These are phyloP conservation scores for Mucor mucedo DNA, from an alignment of 371 early-diverging fungal species.

Conservation along the genomic window DNA sequence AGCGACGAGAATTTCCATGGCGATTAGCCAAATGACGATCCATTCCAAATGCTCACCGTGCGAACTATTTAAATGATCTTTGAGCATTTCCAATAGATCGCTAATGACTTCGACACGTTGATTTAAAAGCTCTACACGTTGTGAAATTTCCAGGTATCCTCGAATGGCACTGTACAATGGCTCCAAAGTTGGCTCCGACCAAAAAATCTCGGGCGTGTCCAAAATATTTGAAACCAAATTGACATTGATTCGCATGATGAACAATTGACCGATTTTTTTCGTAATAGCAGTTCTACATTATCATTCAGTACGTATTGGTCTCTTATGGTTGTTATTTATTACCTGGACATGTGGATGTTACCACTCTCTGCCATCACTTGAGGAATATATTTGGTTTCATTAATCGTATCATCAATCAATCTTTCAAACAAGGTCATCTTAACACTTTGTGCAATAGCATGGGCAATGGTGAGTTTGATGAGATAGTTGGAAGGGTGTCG, in stretches of 20 bases:
- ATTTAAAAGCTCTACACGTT: conserved; percentile 58
- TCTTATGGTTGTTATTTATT: not conserved
- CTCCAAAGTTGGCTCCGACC: conserved; percentile 84
- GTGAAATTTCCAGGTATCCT: conserved; percentile 82
- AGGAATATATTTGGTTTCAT: conserved; percentile 85
- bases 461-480: conserved; percentile 79
- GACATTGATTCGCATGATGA: conserved; percentile 88
- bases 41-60: conserved; percentile 80
- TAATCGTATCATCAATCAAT: conserved; percentile 83
- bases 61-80: conserved; percentile 77
- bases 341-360: conserved; percentile 76
- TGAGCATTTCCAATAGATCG: conserved; percentile 87
- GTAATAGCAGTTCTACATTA: conserved; percentile 59
- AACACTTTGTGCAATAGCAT: conserved; percentile 87
- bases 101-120: conserved; percentile 68
- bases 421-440: conserved; percentile 86
- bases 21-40: conserved; percentile 85
- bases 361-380: conserved; percentile 84
- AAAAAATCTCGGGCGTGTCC: conserved; percentile 89
- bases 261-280: conserved; percentile 73
- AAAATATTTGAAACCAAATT: conserved; percentile 84
- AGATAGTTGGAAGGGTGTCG: conserved; percentile 58
- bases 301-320: not conserved
- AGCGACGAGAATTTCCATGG: conserved; percentile 80
- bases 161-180: conserved; percentile 81